These are phyloP conservation scores for Pisolithus marmoratus DNA, from an alignment of 768 basidiomycete species.

Conservation along the genomic window DNA sequence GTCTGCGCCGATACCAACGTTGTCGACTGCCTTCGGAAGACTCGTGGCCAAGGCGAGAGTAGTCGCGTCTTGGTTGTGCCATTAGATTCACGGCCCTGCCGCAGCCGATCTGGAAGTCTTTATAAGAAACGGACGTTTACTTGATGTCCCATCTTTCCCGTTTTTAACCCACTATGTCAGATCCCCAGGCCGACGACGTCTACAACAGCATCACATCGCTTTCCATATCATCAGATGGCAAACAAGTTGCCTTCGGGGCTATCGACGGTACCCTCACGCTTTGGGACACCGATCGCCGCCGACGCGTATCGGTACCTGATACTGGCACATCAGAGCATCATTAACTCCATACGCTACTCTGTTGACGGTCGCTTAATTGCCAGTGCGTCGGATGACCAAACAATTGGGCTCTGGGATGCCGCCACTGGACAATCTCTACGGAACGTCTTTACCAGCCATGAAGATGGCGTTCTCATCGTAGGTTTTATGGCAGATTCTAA, in stretches of 20 bases:
- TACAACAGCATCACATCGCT: background rate
- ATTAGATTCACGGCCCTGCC: no score
- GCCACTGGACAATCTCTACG: background rate
- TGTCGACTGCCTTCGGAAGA: no score
- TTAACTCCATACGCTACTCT: constrained; percentile 4
- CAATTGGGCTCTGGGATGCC: constrained; percentile 8
- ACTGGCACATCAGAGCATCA: constrained; percentile 11
- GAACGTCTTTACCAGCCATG: background rate
- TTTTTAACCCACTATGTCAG: background rate
- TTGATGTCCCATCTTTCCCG: no score
- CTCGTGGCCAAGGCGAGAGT: no score
- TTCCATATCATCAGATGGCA: background rate
- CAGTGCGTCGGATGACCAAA: constrained; percentile 6
- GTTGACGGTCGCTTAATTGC: background rate
- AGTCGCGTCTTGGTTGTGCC: no score
- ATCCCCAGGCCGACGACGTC: background rate
- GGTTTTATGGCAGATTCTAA: background rate
- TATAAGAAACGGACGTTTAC: no score
- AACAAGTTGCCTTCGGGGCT: constrained; percentile 1
- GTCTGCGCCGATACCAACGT: no score
- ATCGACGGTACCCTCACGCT: background rate
- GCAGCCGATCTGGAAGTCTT: no score
- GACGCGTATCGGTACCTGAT: background rate
- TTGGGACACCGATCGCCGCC: background rate
- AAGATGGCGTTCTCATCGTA: background rate